phyloP scores from a whole-genome alignment of 495 filamentous ascomycete genomes.

The Bathelium albidoporum region DNA sequence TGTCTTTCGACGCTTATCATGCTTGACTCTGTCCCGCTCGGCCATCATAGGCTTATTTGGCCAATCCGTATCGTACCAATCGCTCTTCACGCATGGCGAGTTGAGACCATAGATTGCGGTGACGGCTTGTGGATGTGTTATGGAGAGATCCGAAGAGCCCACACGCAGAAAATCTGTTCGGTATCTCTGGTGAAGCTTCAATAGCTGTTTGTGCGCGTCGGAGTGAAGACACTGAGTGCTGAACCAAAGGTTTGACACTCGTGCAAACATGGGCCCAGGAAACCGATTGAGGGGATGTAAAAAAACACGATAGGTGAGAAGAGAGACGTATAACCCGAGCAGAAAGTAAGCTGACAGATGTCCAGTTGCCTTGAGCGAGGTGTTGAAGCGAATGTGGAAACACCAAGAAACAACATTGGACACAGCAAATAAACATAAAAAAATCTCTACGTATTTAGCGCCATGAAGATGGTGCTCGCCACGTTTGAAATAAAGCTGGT shows the following conservation, averaged over 20 bases:
- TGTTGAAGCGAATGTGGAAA: not conserved
- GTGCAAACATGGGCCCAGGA: constrained; percentile 35
- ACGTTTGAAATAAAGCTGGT: not conserved
- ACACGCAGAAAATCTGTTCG: constrained; percentile 16
- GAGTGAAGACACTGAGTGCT: constrained; percentile 4
- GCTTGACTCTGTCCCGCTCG: constrained; percentile 28
- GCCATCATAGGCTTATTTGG: constrained; percentile 32
- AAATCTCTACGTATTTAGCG: not conserved
- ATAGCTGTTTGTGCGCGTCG: constrained; percentile 10
- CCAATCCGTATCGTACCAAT: constrained; percentile 33
- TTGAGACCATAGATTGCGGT: constrained; percentile 26
- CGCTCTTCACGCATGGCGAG: constrained; percentile 29
- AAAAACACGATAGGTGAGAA: constrained; percentile 36
- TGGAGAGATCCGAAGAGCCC: constrained; percentile 25
- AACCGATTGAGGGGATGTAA: constrained; percentile 38
- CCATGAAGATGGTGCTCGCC: not conserved
- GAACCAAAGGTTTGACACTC: constrained; percentile 35
- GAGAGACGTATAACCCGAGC: constrained; percentile 32
- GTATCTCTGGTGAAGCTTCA: constrained; percentile 13
- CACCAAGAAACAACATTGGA: not conserved
- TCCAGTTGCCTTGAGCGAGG: not conserved
- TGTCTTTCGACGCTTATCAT: constrained; percentile 31
- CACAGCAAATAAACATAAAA: not conserved
- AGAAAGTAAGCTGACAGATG: constrained; percentile 6
- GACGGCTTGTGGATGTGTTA: constrained; percentile 32